phyloP scores from a whole-genome alignment of 2,329 filamentous ascomycete genomes.

The Coniochaeta ligniaria region DNA sequence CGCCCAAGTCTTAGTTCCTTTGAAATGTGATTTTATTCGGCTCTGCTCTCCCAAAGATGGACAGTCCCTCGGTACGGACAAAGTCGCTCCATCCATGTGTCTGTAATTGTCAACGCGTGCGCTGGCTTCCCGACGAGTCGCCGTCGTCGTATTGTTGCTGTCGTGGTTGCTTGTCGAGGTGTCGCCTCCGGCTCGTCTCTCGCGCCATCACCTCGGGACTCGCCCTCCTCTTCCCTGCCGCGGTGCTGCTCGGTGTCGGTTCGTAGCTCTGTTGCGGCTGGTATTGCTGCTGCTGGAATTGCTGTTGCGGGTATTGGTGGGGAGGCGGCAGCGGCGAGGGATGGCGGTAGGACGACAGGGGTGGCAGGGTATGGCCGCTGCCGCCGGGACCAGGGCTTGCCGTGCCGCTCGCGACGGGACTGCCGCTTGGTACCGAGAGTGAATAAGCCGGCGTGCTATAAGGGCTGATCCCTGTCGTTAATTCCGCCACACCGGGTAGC shows the following conservation, averaged over 20 bases:
- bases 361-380: slow-evolving; percentile 24
- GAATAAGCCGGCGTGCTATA: slow-evolving; percentile 53
- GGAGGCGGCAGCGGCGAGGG: not conserved
- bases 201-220: slow-evolving; percentile 39
- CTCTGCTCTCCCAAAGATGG: no score
- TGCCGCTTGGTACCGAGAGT: slow-evolving; percentile 28
- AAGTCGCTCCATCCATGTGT: not conserved
- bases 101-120: not conserved
- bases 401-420: slow-evolving; percentile 28
- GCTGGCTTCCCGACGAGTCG: not conserved
- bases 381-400: slow-evolving; percentile 27
- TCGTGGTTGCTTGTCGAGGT: slow-evolving; percentile 20
- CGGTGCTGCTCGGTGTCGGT: slow-evolving; percentile 12
- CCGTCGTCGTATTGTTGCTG: not conserved
- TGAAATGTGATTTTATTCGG: no score
- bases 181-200: slow-evolving; percentile 35
- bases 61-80: not conserved
- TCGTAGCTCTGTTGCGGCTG: not conserved
- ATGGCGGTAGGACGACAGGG: slow-evolving; percentile 23
- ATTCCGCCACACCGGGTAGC: slow-evolving; percentile 54
- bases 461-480: slow-evolving; percentile 56
- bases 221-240: slow-evolving; percentile 42
- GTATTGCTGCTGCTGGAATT: slow-evolving; percentile 6
- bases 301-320: not conserved
- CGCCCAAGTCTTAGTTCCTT: not conserved